A percentile compares a stretch with the other conserved stretches of the same genome.
Conservation (phyloP, 1,284 basidiomycete genomes). For the Trichosporon ovoides region DNA sequence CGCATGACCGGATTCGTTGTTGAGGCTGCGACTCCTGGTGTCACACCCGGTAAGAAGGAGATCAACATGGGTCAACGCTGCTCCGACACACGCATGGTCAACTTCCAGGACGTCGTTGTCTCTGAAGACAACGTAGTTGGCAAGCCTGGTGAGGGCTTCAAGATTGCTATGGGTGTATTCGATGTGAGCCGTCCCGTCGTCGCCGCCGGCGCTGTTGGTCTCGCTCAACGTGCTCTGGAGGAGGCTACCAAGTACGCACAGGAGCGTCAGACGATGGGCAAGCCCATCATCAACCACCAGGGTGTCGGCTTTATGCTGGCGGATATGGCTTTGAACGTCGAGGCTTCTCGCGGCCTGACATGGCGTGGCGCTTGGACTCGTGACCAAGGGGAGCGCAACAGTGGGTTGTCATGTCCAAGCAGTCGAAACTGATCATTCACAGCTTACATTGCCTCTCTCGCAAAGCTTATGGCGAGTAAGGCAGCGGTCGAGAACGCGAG, state of each 20-base stretch:
- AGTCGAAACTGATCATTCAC: background rate
- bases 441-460: conserved; percentile 56
- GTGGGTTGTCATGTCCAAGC: conserved; percentile 26
- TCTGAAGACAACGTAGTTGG: conserved; percentile 54
- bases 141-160: conserved; percentile 54
- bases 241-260: conserved; percentile 56
- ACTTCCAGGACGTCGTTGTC: conserved; percentile 54
- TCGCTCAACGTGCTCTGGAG: conserved; percentile 54
- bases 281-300: conserved; percentile 56
- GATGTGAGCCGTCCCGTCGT: conserved; percentile 54
- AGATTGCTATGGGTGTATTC: conserved; percentile 55
- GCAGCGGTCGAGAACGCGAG: conserved; percentile 52
- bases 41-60: conserved; percentile 54
- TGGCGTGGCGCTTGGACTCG: conserved; percentile 54
- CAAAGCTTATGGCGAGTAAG: conserved; percentile 52
- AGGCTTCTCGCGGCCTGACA: conserved; percentile 52
- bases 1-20: conserved; percentile 57
- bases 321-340: conserved; percentile 56
- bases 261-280: conserved; percentile 55
- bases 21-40: conserved; percentile 53
- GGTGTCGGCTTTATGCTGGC: conserved; percentile 56
- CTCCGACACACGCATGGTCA: conserved; percentile 56
- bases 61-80: conserved; percentile 59
- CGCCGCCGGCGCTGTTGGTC: conserved; percentile 54
- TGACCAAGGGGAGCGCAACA: conserved; percentile 53